Conservation (phyloP, 352 stramenopile genomes). For the Hyaloperonospora arabidopsidis region DNA sequence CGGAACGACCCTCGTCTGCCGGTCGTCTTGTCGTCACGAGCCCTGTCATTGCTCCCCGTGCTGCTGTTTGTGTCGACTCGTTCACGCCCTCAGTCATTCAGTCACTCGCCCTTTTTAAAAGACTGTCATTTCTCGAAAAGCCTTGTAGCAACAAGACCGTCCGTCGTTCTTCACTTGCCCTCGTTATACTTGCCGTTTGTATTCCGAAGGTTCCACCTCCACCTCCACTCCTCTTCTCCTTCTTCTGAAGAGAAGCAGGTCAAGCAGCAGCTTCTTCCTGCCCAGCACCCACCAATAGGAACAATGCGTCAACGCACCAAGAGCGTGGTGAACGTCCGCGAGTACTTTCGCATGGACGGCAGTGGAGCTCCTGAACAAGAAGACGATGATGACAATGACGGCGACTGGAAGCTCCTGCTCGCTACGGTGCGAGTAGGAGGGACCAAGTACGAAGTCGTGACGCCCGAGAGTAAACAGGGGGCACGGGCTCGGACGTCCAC, state of each 20-base stretch:
- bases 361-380: constrained; percentile 37
- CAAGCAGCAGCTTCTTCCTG: too few relatives aligned
- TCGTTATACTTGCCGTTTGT: too few relatives aligned
- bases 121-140: constrained; percentile 23
- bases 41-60: constrained; percentile 23
- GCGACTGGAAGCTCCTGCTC: too few relatives aligned
- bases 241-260: too few relatives aligned
- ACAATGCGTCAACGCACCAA: constrained; percentile 73
- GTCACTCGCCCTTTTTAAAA: too few relatives aligned
- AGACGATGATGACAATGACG: constrained; percentile 38
- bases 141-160: constrained; percentile 15
- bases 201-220: too few relatives aligned
- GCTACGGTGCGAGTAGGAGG: too few relatives aligned
- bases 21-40: constrained; percentile 10
- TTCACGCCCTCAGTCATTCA: neutral
- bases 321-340: constrained; percentile 58
- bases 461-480: constrained; percentile 11
- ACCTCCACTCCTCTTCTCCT: too few relatives aligned
- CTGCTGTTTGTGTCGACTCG: neutral
- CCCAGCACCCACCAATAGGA: too few relatives aligned
- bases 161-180: too few relatives aligned
- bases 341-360: constrained; percentile 65
- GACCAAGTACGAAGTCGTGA: too few relatives aligned
- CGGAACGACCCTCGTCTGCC: constrained; percentile 27
- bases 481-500: constrained; percentile 46